phyloP scores from a whole-genome alignment of 441 rosid genomes.

The Brassica balearica region DNA sequence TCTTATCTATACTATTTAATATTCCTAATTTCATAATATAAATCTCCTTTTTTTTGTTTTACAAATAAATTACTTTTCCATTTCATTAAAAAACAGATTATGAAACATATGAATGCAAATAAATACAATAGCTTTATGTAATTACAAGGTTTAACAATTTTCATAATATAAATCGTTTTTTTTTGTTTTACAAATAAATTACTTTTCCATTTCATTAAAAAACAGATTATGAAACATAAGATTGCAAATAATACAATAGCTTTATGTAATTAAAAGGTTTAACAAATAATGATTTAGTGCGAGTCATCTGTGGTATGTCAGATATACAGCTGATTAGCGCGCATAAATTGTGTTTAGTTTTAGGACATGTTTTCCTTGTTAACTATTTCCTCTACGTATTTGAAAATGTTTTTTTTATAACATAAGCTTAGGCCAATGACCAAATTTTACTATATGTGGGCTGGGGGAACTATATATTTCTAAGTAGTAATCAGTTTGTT shows the following conservation, averaged over 20 bases:
- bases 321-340: neutral
- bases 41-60: neutral
- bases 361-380: neutral
- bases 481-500: slow-evolving; percentile 7
- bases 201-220: neutral
- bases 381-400: neutral
- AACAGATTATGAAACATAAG: neutral
- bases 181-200: neutral
- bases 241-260: neutral
- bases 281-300: neutral
- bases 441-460: neutral
- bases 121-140: too few relatives aligned
- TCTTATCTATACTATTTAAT: neutral
- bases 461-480: neutral
- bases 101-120: too few relatives aligned
- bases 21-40: neutral
- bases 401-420: neutral
- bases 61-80: neutral
- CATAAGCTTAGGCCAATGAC: neutral
- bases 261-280: neutral
- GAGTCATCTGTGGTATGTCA: neutral
- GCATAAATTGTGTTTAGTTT: neutral
- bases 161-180: too few relatives aligned
- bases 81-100: neutral
- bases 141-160: too few relatives aligned